phyloP scores from a whole-genome alignment of 2,329 filamentous ascomycete species.

The Aspergillus sp. region DNA sequence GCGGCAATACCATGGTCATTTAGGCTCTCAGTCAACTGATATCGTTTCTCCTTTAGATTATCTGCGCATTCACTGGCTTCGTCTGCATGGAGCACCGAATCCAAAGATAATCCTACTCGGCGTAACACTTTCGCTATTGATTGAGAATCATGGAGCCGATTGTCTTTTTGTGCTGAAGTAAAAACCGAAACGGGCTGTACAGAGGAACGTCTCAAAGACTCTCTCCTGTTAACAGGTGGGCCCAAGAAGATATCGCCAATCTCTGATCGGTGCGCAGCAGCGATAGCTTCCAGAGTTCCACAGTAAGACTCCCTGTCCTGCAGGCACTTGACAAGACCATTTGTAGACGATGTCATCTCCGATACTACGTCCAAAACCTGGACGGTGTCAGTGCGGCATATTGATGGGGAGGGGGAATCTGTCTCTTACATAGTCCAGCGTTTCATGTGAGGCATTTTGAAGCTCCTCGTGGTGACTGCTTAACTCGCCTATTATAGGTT shows the following conservation, averaged over 20 bases:
- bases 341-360: constrained; percentile 36
- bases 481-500: constrained; percentile 41
- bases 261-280: constrained; percentile 35
- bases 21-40: constrained; percentile 31
- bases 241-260: constrained; percentile 23
- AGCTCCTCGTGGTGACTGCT: constrained; percentile 34
- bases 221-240: constrained; percentile 28
- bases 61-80: constrained; percentile 20
- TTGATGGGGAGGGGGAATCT: too few species aligned
- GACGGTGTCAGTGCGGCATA: constrained; percentile 14
- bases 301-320: constrained; percentile 38
- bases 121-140: constrained; percentile 35
- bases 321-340: constrained; percentile 31
- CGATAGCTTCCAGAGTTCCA: constrained; percentile 35
- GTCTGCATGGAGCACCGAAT: constrained; percentile 29
- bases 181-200: constrained; percentile 23
- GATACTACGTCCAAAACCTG: constrained; percentile 37
- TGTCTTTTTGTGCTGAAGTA: constrained; percentile 17
- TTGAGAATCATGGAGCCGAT: constrained; percentile 23
- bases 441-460: constrained; percentile 33
- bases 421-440: constrained; percentile 36
- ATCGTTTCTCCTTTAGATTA: constrained; percentile 32
- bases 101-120: constrained; percentile 34
- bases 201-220: constrained; percentile 30
- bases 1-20: constrained; percentile 30